Evolutionary conservation across 208 protist genomes (phyloP).

Genomic region (Crithidia expoeki): DNA sequence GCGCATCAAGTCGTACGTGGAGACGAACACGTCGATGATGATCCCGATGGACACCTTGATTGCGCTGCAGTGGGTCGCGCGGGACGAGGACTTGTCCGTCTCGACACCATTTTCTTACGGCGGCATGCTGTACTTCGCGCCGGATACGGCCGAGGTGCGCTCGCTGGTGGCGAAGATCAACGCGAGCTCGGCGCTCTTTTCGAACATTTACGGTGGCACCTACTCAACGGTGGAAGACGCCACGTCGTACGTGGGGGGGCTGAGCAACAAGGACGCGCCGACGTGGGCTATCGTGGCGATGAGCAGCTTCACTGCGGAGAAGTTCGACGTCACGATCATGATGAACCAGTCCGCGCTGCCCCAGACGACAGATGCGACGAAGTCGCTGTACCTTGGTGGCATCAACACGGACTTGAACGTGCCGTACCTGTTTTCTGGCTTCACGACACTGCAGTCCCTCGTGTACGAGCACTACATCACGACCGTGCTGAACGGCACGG

Average conservation of each 20-base stretch:
- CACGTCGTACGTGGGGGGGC: conserved; percentile 23
- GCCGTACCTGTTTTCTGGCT: conserved; percentile 56
- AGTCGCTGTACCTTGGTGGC: conserved; percentile 37
- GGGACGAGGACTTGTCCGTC: conserved; percentile 31
- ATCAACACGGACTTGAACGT: conserved; percentile 22
- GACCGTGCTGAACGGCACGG: neutral
- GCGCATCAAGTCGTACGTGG: conserved; percentile 1
- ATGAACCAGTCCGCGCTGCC: conserved; percentile 57
- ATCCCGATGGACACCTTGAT: conserved; percentile 55
- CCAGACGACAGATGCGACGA: conserved; percentile 22
- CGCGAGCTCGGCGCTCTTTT: conserved; percentile 35
- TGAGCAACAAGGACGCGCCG: conserved; percentile 33
- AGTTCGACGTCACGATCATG: conserved; percentile 52
- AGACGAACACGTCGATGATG: conserved; percentile 29
- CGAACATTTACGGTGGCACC: conserved; percentile 53
- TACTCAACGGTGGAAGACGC: conserved; percentile 28
- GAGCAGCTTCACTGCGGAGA: conserved; percentile 32
- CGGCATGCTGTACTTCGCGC: conserved; percentile 57
- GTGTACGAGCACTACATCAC: conserved; percentile 51
- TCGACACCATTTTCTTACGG: conserved; percentile 40
- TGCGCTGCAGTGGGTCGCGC: conserved; percentile 52
- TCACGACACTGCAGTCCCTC: conserved; percentile 47
- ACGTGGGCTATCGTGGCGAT: conserved; percentile 58
- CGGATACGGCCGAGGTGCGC: conserved; percentile 31
- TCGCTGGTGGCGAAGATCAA: conserved; percentile 43